Evolutionary conservation across 1,139 yeast genomes (phyloP).

Genomic region (Candida sanyaensis): DNA sequence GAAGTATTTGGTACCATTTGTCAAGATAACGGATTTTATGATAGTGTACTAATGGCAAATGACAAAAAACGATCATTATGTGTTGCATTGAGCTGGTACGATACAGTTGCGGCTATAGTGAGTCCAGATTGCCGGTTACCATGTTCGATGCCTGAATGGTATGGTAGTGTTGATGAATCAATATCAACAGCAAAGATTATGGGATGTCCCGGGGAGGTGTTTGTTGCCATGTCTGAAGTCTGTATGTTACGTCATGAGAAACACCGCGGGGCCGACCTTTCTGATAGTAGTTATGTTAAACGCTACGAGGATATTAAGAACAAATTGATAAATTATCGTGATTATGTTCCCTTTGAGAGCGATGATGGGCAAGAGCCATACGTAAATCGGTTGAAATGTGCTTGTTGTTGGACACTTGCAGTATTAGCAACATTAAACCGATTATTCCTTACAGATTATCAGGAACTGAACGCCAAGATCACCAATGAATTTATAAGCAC

Average conservation of each 20-base stretch:
- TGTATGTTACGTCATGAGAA: slow-evolving; percentile 41
- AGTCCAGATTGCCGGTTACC: slow-evolving; percentile 57
- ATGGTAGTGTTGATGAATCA: slow-evolving; percentile 39
- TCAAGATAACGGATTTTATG: slow-evolving; percentile 28
- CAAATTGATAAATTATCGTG: slow-evolving; percentile 43
- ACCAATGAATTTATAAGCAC: slow-evolving; percentile 47
- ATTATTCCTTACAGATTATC: slow-evolving; percentile 23
- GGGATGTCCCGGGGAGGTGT: slow-evolving; percentile 61
- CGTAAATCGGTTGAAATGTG: slow-evolving; percentile 42
- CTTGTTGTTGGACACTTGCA: slow-evolving; percentile 57
- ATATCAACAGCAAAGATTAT: slow-evolving; percentile 52
- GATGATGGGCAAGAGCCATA: slow-evolving; percentile 23
- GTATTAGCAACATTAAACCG: slow-evolving; percentile 40
- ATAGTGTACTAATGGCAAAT: slow-evolving; percentile 28
- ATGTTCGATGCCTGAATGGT: slow-evolving; percentile 52
- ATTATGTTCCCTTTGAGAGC: slow-evolving; percentile 36
- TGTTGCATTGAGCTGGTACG: slow-evolving; percentile 57
- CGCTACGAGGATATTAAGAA: slow-evolving; percentile 28
- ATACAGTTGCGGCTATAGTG: slow-evolving; percentile 54
- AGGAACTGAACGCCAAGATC: slow-evolving; percentile 23
- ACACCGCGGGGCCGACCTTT: slow-evolving; percentile 7
- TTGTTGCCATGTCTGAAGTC: slow-evolving; percentile 42
- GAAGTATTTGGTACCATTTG: slow-evolving; percentile 52
- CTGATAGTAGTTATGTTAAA: neutral
- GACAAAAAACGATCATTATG: slow-evolving; percentile 50